A percentile compares a stretch with the other conserved stretches of the same genome.
Evolutionary conservation across 768 basidiomycete species (phyloP).

Genomic region (Crepidotus variabilis): DNA sequence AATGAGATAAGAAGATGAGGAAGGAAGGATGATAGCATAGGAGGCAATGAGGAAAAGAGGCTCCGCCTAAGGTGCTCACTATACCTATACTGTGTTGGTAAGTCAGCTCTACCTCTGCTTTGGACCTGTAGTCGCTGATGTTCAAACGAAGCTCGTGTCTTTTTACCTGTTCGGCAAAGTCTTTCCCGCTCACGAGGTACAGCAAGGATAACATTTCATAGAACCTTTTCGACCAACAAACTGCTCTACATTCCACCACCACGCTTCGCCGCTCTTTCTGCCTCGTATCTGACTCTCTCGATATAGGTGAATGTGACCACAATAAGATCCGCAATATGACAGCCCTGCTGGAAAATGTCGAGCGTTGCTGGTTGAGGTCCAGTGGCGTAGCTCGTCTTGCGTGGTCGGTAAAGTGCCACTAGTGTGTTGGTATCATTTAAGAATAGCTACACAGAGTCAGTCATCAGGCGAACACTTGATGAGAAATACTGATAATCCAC

Average conservation of each 20-base stretch:
- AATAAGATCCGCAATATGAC: constrained; percentile 13
- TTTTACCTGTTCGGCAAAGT: too few relatives aligned
- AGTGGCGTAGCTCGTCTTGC: background rate
- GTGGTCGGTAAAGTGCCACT: constrained; percentile 5
- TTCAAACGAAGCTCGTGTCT: too few relatives aligned
- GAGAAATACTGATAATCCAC: background rate
- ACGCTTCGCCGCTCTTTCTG: constrained; percentile 3
- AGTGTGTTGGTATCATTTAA: background rate
- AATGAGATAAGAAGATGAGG: background rate
- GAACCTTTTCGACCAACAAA: too few relatives aligned
- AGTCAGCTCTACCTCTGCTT: too few relatives aligned
- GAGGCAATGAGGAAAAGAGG: background rate
- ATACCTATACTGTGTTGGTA: too few relatives aligned
- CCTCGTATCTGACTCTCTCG: constrained; percentile 11
- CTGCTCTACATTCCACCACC: background rate
- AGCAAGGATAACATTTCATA: too few relatives aligned
- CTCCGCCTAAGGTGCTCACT: too few relatives aligned
- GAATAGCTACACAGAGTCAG: background rate
- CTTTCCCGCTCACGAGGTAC: too few relatives aligned
- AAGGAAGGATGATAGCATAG: background rate
- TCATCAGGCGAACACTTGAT: background rate
- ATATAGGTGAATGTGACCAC: constrained; percentile 13
- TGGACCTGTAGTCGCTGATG: too few relatives aligned
- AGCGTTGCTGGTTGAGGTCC: constrained; percentile 9
- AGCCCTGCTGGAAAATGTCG: constrained; percentile 10